Evolutionary conservation across 2,329 filamentous ascomycete genomes (phyloP).

Genomic region (Nannizzia gypsea): DNA sequence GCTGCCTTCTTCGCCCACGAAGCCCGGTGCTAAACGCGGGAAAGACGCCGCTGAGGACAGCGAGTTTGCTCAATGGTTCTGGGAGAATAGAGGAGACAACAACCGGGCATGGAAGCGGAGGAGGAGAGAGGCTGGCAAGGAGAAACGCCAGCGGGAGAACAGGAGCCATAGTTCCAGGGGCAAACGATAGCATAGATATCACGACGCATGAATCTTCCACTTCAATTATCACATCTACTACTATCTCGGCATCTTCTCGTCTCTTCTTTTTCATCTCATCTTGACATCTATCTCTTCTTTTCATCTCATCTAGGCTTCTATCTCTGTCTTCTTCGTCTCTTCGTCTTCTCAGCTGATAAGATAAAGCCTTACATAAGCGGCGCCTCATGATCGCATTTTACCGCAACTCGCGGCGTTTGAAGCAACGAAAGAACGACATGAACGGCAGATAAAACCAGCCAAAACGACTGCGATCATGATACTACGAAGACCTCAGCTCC

Average conservation of each 20-base stretch:
- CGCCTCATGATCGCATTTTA: background rate
- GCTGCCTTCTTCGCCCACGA: constrained; percentile 7
- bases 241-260: background rate
- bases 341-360: background rate
- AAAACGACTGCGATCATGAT: background rate
- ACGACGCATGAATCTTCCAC: background rate
- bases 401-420: background rate
- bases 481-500: constrained; percentile 3
- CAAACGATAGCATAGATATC: background rate
- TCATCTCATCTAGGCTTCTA: background rate
- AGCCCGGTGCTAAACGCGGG: constrained; percentile 14
- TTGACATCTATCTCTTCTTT: background rate
- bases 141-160: constrained; percentile 49
- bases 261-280: background rate
- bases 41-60: constrained; percentile 35
- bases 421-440: background rate
- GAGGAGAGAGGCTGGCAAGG: constrained; percentile 48
- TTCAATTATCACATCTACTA: background rate
- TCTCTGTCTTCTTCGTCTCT: background rate
- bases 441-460: background rate
- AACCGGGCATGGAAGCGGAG: constrained; percentile 44
- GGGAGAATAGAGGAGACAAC: constrained; percentile 40
- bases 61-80: constrained; percentile 53
- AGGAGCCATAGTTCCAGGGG: constrained; percentile 34
- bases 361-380: background rate